phyloP scores from a whole-genome alignment of 345 rosid genomes.

The Populus pruinosa region DNA sequence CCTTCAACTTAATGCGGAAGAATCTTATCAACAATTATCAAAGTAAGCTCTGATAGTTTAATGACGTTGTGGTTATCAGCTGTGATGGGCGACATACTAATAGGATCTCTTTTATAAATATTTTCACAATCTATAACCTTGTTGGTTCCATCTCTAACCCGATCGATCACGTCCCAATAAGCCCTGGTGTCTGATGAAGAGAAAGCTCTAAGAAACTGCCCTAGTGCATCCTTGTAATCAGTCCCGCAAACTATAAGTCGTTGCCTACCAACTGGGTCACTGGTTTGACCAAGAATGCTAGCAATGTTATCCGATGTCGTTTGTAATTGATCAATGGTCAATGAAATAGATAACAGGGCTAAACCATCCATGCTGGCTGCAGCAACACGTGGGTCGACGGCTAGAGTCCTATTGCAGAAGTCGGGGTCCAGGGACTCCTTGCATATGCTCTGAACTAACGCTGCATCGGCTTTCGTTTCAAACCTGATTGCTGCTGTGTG shows the following conservation, averaged over 20 bases:
- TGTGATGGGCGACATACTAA: neutral
- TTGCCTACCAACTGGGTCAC: neutral
- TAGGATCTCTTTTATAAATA: neutral
- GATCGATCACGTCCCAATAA: neutral
- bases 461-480: neutral
- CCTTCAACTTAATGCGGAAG: neutral
- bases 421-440: neutral
- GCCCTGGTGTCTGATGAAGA: neutral
- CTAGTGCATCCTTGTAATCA: neutral
- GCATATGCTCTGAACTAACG: neutral
- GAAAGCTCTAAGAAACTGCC: neutral
- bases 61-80: neutral
- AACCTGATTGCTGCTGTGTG: neutral
- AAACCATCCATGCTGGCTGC: neutral
- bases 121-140: neutral
- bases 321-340: neutral
- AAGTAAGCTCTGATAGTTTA: neutral
- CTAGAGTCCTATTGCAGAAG: neutral
- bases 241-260: neutral
- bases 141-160: slow-evolving; percentile 2
- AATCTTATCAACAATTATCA: neutral
- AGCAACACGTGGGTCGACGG: neutral
- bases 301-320: neutral
- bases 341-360: neutral
- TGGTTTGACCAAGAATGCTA: neutral